Evolutionary conservation across 2,329 filamentous ascomycete genomes (phyloP).

Genomic region (Colletotrichum liriopes): DNA sequence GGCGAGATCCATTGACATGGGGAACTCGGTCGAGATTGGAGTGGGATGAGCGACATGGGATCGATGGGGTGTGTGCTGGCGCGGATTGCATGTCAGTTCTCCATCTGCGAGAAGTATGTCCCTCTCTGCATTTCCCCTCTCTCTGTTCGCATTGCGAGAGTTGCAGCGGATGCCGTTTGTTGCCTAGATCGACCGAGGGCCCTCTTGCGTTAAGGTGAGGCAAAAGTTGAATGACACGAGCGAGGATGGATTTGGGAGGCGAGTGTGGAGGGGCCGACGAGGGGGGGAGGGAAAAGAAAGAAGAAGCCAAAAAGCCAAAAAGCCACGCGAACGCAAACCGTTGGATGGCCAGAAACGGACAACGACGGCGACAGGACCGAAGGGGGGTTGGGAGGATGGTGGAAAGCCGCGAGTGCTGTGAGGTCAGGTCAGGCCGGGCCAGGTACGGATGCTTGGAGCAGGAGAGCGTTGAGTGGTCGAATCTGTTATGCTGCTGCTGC

Average conservation of each 20-base stretch:
- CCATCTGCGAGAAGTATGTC: slow-evolving; percentile 19
- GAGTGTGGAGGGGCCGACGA: slow-evolving; percentile 34
- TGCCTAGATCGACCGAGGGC: slow-evolving; percentile 45
- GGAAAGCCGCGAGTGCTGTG: background rate
- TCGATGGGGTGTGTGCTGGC: slow-evolving; percentile 22
- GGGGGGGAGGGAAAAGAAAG: background rate
- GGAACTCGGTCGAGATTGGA: slow-evolving; percentile 15
- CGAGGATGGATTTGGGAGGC: slow-evolving; percentile 33
- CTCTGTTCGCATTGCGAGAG: slow-evolving; percentile 11
- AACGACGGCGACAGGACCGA: slow-evolving; percentile 26
- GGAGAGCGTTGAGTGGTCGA: background rate
- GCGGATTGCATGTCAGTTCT: slow-evolving; percentile 10
- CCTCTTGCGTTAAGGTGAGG: slow-evolving; percentile 28
- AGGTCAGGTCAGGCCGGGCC: slow-evolving; percentile 8
- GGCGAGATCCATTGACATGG: slow-evolving; percentile 38
- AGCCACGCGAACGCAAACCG: slow-evolving; percentile 32
- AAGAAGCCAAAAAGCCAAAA: slow-evolving; percentile 16
- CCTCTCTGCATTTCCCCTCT: slow-evolving; percentile 11
- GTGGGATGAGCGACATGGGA: slow-evolving; percentile 31
- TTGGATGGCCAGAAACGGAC: slow-evolving; percentile 33
- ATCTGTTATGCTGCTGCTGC: background rate
- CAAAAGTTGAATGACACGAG: slow-evolving; percentile 24
- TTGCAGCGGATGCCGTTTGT: background rate
- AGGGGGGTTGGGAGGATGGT: slow-evolving; percentile 1
- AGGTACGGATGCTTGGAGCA: background rate